These are phyloP conservation scores for Cordyceps tenuipes DNA, from an alignment of 2,329 filamentous ascomycete genomes.

Conservation along the genomic window DNA sequence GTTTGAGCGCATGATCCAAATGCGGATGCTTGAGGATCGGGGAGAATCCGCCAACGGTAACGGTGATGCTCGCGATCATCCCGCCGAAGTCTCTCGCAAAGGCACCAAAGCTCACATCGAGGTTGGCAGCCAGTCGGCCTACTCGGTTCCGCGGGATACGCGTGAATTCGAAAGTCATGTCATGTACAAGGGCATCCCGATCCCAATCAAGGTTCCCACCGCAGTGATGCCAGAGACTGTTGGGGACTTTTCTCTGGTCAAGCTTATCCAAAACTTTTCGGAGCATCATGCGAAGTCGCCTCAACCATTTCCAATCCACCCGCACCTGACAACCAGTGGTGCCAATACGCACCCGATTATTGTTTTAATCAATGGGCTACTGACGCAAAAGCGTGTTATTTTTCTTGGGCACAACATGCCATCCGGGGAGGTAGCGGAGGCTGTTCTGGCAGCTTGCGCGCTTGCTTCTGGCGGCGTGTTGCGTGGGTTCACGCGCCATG, in stretches of 20 bases:
- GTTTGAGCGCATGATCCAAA: slow-evolving; percentile 88
- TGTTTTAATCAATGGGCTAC: slow-evolving; percentile 83
- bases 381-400: slow-evolving; percentile 94
- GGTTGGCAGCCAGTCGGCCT: slow-evolving; percentile 47
- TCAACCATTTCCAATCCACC: slow-evolving; percentile 76
- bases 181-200: slow-evolving; percentile 91
- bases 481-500: slow-evolving; percentile 87
- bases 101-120: slow-evolving; percentile 57
- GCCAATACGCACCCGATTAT: slow-evolving; percentile 88
- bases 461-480: slow-evolving; percentile 88
- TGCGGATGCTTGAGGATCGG: slow-evolving; percentile 61
- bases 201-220: slow-evolving; percentile 92
- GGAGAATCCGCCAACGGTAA: slow-evolving; percentile 28
- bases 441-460: slow-evolving; percentile 94
- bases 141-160: slow-evolving; percentile 80
- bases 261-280: slow-evolving; percentile 91
- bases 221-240: slow-evolving; percentile 92
- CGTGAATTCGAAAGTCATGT: slow-evolving; percentile 97
- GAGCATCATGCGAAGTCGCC: slow-evolving; percentile 72
- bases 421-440: slow-evolving; percentile 91
- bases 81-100: slow-evolving; percentile 46
- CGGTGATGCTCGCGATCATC: slow-evolving; percentile 40
- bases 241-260: slow-evolving; percentile 94
- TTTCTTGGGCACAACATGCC: slow-evolving; percentile 94
- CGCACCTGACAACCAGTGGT: slow-evolving; percentile 89